Base-by-base conservation (phyloP, 305 asterid species). In the Euphrasia arctica region DNA sequence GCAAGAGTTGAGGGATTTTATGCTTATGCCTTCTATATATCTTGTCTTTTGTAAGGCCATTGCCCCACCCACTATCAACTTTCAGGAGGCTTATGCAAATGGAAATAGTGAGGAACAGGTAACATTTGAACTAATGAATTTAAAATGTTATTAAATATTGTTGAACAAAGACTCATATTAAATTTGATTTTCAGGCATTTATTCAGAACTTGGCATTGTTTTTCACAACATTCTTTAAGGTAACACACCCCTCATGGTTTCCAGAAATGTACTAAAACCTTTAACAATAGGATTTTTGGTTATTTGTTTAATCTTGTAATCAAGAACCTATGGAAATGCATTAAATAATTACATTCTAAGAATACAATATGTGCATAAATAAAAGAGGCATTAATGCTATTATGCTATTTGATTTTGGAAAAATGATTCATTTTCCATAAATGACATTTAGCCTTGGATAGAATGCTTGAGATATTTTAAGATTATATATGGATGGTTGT, bases 71-170 rank as follows among this genome's bases (percentile, higher is more conserved):
- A 54, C 62, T 48, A 85, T 95, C 67, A 88, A 76, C 80, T 79
- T 94, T 49, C 63, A 79, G 39, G 95, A 85, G 73, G 98, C 95
- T 66, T 94, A 94, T 83, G 85, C 85, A 27, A 79, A 79, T 81
- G 99, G 99, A 54, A 81, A 74, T 74, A 80, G 75, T 39, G 99
- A 94, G 75, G 99, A 94, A 67, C 99, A 94, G 94, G 99, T 93
- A 59, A 59, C 58, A 42, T 54, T 73, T 68, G 63, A 43, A 72
- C 62, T 55, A 15, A 58, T 41, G 73, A 61, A 72, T 12, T 70
- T 57, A 28, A 12, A 52, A 58, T 73, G 25, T 32, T 29, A 57
- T 57, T 54, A 13, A 42, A 63, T 64, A 12, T 59, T 65, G 25
- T 67, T 63, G 58, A 12, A 54, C 65, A 9, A 60, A 12, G 5